Percentiles rank a stretch among this genome's conserved stretches.
phyloP scores from a whole-genome alignment of 805 yeast species.

The Barnettozyma salicaria region DNA sequence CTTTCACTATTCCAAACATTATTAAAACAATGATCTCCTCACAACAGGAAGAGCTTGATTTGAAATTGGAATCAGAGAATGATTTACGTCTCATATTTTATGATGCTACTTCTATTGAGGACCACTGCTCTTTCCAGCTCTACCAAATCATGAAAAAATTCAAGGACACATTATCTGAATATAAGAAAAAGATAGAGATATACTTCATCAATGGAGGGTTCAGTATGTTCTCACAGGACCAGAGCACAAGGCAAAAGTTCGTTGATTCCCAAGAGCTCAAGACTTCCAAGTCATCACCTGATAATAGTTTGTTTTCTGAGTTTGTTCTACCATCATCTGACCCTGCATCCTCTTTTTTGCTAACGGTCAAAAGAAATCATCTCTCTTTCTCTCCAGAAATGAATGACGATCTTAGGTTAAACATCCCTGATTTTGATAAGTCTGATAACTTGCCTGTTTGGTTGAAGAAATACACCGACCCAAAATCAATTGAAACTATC shows the following conservation, averaged over 20 bases:
- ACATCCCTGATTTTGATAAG: conserved; percentile 11
- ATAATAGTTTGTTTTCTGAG: conserved; percentile 15
- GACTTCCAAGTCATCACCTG: conserved; percentile 9
- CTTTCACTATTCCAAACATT: conserved; percentile 24
- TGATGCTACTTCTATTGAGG: conserved; percentile 19
- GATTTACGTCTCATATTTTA: conserved; percentile 20
- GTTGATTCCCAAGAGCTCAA: conserved; percentile 17
- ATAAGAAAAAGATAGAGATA: conserved; percentile 12
- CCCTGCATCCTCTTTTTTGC: conserved; percentile 19
- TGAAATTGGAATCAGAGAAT: conserved; percentile 10
- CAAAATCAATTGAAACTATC: conserved; percentile 21
- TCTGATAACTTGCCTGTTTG: conserved; percentile 27
- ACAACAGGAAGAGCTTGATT: conserved; percentile 16
- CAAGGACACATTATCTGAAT: conserved; percentile 12
- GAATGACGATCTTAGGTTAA: conserved; percentile 8
- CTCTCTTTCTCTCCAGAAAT: conserved; percentile 6
- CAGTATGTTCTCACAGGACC: conserved; percentile 11
- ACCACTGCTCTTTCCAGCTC: conserved; percentile 23
- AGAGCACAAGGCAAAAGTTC: background rate
- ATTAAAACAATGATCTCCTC: conserved; percentile 25
- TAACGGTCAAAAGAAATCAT: conserved; percentile 21
- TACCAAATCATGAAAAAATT: conserved; percentile 25
- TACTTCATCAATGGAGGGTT: conserved; percentile 23
- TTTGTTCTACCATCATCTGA: conserved; percentile 24
- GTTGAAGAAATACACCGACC: conserved; percentile 22